phyloP scores from a whole-genome alignment of 352 stramenopile species.

The Albugo laibachii region DNA sequence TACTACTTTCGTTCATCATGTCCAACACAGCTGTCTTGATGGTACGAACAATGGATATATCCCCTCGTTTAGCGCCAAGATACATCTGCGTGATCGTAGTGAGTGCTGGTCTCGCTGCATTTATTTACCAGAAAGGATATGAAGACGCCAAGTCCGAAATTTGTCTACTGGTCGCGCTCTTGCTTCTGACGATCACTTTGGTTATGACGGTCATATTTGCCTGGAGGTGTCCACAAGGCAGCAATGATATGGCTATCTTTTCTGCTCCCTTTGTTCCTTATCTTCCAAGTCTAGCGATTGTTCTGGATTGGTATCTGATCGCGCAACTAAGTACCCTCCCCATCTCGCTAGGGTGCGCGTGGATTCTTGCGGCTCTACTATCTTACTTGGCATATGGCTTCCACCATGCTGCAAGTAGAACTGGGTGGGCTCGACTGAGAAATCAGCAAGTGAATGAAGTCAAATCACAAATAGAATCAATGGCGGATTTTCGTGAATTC shows the following conservation, averaged over 20 bases:
- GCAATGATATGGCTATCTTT: slow-evolving; percentile 23
- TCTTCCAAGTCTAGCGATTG: slow-evolving; percentile 26
- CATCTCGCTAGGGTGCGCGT: slow-evolving; percentile 27
- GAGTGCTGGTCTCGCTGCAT: slow-evolving; percentile 17
- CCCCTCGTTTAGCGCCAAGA: slow-evolving; percentile 17
- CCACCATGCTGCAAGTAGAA: slow-evolving; percentile 1
- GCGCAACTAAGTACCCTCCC: slow-evolving; percentile 29
- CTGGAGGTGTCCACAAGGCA: slow-evolving; percentile 40
- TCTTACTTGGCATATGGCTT: slow-evolving; percentile 71
- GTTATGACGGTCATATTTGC: slow-evolving; percentile 13
- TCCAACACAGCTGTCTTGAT: slow-evolving; percentile 59
- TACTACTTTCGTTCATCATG: slow-evolving; percentile 79
- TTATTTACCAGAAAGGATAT: slow-evolving; percentile 57
- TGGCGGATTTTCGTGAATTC: too few species aligned
- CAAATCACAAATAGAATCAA: too few species aligned
- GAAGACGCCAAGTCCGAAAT: slow-evolving; percentile 17
- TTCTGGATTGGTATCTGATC: slow-evolving; percentile 52
- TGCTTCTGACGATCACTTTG: slow-evolving; percentile 24
- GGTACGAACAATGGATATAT: slow-evolving; percentile 39
- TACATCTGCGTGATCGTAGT: slow-evolving; percentile 21
- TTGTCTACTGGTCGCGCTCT: slow-evolving; percentile 18
- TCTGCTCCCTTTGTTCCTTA: slow-evolving; percentile 46
- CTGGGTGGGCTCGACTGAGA: too few species aligned
- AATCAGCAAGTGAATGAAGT: too few species aligned
- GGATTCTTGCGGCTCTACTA: slow-evolving; percentile 30